Evolutionary conservation across 495 filamentous ascomycete species (phyloP).

Genomic region (Penicillium longicatenatum): DNA sequence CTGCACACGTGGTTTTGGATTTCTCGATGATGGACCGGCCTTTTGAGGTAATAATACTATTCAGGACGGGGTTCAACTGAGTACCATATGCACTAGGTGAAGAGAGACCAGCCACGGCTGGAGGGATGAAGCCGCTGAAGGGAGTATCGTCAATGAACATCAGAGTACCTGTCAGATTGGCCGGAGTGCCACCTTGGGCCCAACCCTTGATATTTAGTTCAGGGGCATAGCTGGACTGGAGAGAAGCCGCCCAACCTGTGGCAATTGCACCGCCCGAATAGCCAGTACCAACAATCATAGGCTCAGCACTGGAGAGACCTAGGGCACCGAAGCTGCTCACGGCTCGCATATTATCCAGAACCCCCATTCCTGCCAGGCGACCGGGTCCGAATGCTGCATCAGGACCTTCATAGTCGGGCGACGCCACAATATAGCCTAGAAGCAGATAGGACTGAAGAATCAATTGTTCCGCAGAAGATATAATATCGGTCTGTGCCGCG

Average conservation of each 20-base stretch:
- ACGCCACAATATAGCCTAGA: slow-evolving; percentile 34
- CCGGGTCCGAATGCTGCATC: slow-evolving; percentile 35
- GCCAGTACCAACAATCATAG: slow-evolving; percentile 40
- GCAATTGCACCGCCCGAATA: slow-evolving; percentile 61
- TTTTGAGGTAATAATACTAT: slow-evolving; percentile 22
- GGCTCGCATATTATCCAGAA: slow-evolving; percentile 38
- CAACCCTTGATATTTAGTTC: slow-evolving; percentile 53
- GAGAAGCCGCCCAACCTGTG: slow-evolving; percentile 53
- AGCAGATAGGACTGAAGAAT: slow-evolving; percentile 31
- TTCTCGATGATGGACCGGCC: slow-evolving; percentile 20
- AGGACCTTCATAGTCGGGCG: slow-evolving; percentile 39
- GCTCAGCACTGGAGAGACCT: slow-evolving; percentile 21
- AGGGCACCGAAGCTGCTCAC: slow-evolving; percentile 29
- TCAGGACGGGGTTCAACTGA: slow-evolving; percentile 27
- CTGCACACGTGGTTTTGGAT: slow-evolving; percentile 23
- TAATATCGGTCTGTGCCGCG: slow-evolving; percentile 28
- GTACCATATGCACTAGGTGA: slow-evolving; percentile 36
- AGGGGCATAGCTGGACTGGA: slow-evolving; percentile 54
- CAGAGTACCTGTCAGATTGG: slow-evolving; percentile 36
- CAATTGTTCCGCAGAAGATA: slow-evolving; percentile 31
- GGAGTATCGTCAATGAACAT: slow-evolving; percentile 26
- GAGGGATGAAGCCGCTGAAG: slow-evolving; percentile 34
- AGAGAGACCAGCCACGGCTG: slow-evolving; percentile 30
- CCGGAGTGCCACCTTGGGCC: slow-evolving; percentile 50
- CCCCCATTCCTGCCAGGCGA: slow-evolving; percentile 35